Evolutionary conservation across 2,329 filamentous ascomycete genomes (phyloP), one percentile per base, ranked within the genome.

Genomic region (Xylariaceae sp.): DNA sequence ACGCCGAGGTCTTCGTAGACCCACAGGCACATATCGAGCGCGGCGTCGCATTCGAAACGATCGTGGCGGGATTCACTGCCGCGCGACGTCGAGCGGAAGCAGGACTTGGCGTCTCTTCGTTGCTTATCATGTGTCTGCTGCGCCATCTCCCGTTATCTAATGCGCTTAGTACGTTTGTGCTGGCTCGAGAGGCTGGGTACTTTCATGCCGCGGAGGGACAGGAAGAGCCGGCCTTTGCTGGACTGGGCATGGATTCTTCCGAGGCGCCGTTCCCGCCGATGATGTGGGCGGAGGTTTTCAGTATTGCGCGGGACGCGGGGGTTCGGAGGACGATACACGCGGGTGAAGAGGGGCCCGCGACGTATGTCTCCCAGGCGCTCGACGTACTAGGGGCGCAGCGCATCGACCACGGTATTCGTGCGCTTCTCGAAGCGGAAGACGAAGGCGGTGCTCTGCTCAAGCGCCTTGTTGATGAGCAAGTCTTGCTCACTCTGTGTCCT

Each of bases 1-100:
- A 91, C 59, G 83, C 83, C 12, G 86, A 91, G 64, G 75, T 89
- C 53, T 91, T 89, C 69, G 90, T 91, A 67, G 87, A 91, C 62
- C 86, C 86, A 2, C 86, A 91, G 64, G 85, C 83, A 1, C 87
- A 91, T 64, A 76, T 80, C 4, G 68, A 67, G 11, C 76, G 85
- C 16, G 82, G 82, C 5, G 67, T 91, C 3, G 54, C 72, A 6
- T 84, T 87, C 59, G 68, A 74, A 14, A 83, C 78, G 2, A 75
- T 90, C 19, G 73, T 89, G 3, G 61, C 65, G 3, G 87, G 86
- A 3, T 81, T 88, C 55, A 68, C 67, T 0, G 71, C 72, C 1
- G 86, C 83, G 2, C 76, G 82, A 55, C 59, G 66, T 43, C 74
- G 79, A 19, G 86, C 86, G 1, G 70, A 80, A 57, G 63, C 62